Evolutionary conservation across 2,329 filamentous ascomycete species (phyloP).

Genomic region (Aspergillus piperis): DNA sequence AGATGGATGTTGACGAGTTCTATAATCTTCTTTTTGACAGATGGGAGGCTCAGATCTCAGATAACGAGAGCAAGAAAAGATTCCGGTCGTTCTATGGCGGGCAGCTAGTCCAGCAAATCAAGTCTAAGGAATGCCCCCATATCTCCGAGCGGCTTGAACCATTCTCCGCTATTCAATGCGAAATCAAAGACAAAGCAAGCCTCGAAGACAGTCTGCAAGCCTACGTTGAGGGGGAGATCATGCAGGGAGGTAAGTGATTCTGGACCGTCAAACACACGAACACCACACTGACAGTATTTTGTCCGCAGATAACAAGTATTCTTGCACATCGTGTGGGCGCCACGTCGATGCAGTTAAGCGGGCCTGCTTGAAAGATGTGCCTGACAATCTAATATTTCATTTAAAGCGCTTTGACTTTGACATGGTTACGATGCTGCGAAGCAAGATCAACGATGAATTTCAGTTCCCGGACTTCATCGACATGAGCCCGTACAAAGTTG

Average conservation of each 20-base stretch:
- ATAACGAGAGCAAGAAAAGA: conserved; percentile 65
- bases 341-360: conserved; percentile 93
- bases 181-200: conserved; percentile 86
- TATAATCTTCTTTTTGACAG: conserved; percentile 92
- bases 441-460: conserved; percentile 95
- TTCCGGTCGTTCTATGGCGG: conserved; percentile 89
- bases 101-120: conserved; percentile 89
- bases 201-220: conserved; percentile 86
- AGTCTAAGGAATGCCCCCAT: conserved; percentile 90
- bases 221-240: conserved; percentile 94
- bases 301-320: conserved; percentile 85
- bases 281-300: conserved; percentile 22
- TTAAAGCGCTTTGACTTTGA: conserved; percentile 65
- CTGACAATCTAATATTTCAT: conserved; percentile 93
- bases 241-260: conserved; percentile 72
- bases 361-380: conserved; percentile 87
- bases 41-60: conserved; percentile 78
- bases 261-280: background rate
- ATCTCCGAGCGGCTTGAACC: conserved; percentile 88
- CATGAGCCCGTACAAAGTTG: conserved; percentile 87
- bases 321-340: conserved; percentile 83
- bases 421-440: conserved; percentile 68
- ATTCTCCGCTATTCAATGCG: conserved; percentile 92
- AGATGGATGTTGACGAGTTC: conserved; percentile 99
- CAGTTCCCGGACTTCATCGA: conserved; percentile 81